Evolutionary conservation across 2,329 filamentous ascomycete species (phyloP).

Genomic region (Onygena corvina): DNA sequence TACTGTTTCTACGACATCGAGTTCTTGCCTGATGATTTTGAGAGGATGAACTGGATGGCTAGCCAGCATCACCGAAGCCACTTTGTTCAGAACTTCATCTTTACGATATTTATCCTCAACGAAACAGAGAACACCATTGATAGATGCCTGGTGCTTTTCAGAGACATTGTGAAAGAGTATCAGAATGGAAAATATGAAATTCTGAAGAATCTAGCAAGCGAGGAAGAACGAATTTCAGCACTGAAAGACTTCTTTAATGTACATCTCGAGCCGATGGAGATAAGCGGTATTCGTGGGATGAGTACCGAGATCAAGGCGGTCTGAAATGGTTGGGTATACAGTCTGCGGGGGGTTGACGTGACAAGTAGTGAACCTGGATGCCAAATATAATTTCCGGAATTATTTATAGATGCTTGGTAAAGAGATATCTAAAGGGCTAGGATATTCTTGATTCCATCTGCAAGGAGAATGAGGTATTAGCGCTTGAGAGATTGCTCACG

Average conservation of each 20-base stretch:
- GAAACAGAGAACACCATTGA: conserved; percentile 36
- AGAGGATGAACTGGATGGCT: conserved; percentile 47
- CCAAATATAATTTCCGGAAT: not conserved
- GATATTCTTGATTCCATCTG: conserved; percentile 33
- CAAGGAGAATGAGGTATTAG: not conserved
- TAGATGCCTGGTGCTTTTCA: conserved; percentile 44
- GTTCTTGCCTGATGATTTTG: conserved; percentile 51
- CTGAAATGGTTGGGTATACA: not conserved
- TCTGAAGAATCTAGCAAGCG: conserved; percentile 38
- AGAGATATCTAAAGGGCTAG: conserved; percentile 17
- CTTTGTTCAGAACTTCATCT: conserved; percentile 45
- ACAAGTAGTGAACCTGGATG: conserved; percentile 21
- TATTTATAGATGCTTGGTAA: not conserved
- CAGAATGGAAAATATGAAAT: conserved; percentile 40
- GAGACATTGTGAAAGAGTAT: conserved; percentile 44
- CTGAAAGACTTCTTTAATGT: conserved; percentile 44
- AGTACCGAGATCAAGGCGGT: conserved; percentile 29
- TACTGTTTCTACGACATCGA: conserved; percentile 57
- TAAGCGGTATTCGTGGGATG: conserved; percentile 39
- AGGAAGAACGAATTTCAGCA: conserved; percentile 43
- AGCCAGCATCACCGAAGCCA: conserved; percentile 40
- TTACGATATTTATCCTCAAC: conserved; percentile 44
- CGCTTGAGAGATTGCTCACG: not conserved
- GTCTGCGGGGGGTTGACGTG: conserved; percentile 5
- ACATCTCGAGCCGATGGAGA: conserved; percentile 40